phyloP scores from a whole-genome alignment of 352 stramenopile genomes.

The Phytophthora colocasiae region DNA sequence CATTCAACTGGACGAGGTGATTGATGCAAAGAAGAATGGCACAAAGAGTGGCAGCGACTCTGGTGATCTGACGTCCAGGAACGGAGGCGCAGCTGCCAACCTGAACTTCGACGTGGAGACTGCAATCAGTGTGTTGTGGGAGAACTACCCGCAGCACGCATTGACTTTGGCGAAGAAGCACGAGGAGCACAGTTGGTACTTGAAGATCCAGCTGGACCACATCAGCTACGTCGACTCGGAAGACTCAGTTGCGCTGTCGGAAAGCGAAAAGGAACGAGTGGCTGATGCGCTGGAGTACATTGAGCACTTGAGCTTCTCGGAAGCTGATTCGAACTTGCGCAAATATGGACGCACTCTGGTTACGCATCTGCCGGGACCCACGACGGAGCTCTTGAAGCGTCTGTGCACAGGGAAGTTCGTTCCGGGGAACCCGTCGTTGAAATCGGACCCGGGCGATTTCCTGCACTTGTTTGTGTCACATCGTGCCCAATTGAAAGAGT shows the following conservation, averaged over 20 bases:
- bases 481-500: constrained; percentile 87
- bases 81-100: constrained; percentile 35
- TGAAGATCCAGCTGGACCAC: constrained; percentile 93
- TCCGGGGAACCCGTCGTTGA: constrained; percentile 53
- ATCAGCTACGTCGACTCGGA: constrained; percentile 90
- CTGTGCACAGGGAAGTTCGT: constrained; percentile 91
- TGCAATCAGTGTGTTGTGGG: constrained; percentile 93
- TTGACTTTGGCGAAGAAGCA: constrained; percentile 91
- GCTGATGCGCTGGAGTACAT: constrained; percentile 93
- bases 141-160: constrained; percentile 92
- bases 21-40: constrained; percentile 56
- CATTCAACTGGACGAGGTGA: constrained; percentile 86
- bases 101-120: constrained; percentile 93
- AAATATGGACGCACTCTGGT: constrained; percentile 92
- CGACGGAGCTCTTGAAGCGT: constrained; percentile 91
- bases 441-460: constrained; percentile 89
- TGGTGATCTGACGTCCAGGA: constrained; percentile 28
- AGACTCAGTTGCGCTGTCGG: constrained; percentile 70
- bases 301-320: constrained; percentile 81
- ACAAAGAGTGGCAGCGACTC: constrained; percentile 34
- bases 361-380: constrained; percentile 84
- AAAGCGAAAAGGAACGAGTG: constrained; percentile 82
- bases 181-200: constrained; percentile 91
- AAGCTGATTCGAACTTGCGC: constrained; percentile 86
- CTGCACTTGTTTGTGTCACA: constrained; percentile 94